Percentiles rank a stretch among this genome's conserved stretches.
These are phyloP conservation scores for Diophrys sp. DNA, from an alignment of 73 alveolate species.

Conservation along the genomic window DNA sequence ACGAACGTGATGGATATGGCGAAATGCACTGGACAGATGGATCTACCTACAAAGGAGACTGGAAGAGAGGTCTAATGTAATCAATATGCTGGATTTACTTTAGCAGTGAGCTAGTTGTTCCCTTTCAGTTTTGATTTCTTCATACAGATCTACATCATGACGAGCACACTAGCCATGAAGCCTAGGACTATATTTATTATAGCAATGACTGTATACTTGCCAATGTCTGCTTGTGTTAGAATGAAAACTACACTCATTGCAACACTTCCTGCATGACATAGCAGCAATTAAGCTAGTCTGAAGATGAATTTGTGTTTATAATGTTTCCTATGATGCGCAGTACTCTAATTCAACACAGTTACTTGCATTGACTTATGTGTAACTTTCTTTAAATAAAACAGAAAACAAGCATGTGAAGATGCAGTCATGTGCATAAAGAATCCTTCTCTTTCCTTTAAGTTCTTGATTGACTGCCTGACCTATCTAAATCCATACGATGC, in stretches of 20 bases:
- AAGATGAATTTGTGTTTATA: neutral
- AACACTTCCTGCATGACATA: neutral
- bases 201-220: neutral
- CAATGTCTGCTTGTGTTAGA: no score
- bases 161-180: neutral
- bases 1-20: constrained; percentile 16
- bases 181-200: neutral
- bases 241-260: neutral
- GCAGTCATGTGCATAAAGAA: neutral
- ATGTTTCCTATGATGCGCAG: no score
- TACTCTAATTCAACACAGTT: no score
- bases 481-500: neutral
- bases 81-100: neutral
- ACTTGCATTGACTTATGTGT: no score
- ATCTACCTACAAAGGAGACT: no score
- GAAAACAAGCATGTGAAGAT: neutral
- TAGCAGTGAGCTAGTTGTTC: neutral
- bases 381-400: neutral
- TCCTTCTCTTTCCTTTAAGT: neutral
- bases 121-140: neutral
- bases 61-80: no score
- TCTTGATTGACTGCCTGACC: neutral
- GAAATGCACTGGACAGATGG: no score
- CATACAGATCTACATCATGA: neutral
- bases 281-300: neutral